Evolutionary conservation across 2,329 filamentous ascomycete species (phyloP).

Genomic region (Anisogramma anomala): DNA sequence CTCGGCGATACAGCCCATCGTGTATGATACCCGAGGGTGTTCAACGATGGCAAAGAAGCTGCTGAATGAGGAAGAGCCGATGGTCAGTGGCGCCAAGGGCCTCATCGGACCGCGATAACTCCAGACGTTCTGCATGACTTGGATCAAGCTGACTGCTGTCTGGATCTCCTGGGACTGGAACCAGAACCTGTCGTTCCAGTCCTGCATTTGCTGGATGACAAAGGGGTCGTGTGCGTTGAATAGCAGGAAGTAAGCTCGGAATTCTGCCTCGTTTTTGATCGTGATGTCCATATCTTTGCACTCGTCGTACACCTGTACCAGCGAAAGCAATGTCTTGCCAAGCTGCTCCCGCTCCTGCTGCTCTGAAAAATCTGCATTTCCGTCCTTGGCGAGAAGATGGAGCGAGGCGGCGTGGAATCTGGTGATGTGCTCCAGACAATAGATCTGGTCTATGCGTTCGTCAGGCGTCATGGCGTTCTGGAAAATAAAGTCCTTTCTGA

Average conservation of each 20-base stretch:
- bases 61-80: constrained; percentile 37
- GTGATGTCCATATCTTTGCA: constrained; percentile 45
- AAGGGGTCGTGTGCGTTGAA: constrained; percentile 49
- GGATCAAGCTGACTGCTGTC: constrained; percentile 48
- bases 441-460: constrained; percentile 48
- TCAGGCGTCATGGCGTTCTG: constrained; percentile 47
- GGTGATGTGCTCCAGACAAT: constrained; percentile 54
- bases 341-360: constrained; percentile 59
- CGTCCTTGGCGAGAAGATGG: constrained; percentile 48
- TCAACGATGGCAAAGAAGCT: constrained; percentile 51
- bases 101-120: constrained; percentile 46
- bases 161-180: constrained; percentile 45
- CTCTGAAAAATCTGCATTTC: constrained; percentile 49
- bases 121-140: constrained; percentile 47
- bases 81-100: constrained; percentile 34
- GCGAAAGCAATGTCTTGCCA: constrained; percentile 51
- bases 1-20: constrained; percentile 58
- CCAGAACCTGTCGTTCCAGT: constrained; percentile 46
- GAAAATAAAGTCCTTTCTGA: constrained; percentile 57
- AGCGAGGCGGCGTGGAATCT: constrained; percentile 56
- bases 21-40: constrained; percentile 48
- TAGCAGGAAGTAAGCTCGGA: constrained; percentile 53
- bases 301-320: constrained; percentile 56
- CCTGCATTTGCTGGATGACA: constrained; percentile 41
- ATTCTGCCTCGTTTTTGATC: constrained; percentile 54